Evolutionary conservation across 345 rosid species (phyloP), one percentile per base, ranked within the genome.

Genomic region (Lepidium didymum): DNA sequence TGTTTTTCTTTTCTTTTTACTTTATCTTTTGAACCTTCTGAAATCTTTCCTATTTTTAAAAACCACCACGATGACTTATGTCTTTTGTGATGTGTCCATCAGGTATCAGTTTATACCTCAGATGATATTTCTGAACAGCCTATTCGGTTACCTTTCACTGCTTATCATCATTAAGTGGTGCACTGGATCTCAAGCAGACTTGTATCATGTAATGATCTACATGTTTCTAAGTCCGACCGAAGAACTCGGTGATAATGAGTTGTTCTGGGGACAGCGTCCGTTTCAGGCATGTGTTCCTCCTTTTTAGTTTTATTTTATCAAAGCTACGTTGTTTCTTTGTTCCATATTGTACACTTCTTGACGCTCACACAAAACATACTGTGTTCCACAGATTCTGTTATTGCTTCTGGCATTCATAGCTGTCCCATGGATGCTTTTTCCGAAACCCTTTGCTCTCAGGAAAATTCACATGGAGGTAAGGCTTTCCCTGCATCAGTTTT

Each of bases 71-170:
- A 36, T 73, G 49, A 40, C 69, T 68, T 7, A 35, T 54, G 53
- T 67, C 50, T 71, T 56, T 56, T 64, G 15, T 25, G 27, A 69
- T 47, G 68, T 79, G 41, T 64, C 78, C 78, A 46, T 64, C 80
- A 93, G 98, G 97, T 85, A 90, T 78, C 98, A 93, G 82, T 93
- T 93, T 82, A 82, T 90, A 76, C 98, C 98, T 2, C 98, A 93
- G 83, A 78, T 93, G 72, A 90, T 93, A 77, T 93, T 93, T 75
- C 97, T 93, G 38, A 93, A 93, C 86, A 77, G 85, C 62, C 88
- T 93, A 29, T 93, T 93, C 69, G 98, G 98, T 68, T 93, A 93
- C 79, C 96, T 93, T 54, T 87, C 98, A 11, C 88, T 93, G 73
- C 94, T 93, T 64, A 84, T 90, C 60, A 71, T 90, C 77, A 80